These are phyloP conservation scores for Cystoisospora suis DNA, from an alignment of 169 alveolate genomes.

Conservation along the genomic window DNA sequence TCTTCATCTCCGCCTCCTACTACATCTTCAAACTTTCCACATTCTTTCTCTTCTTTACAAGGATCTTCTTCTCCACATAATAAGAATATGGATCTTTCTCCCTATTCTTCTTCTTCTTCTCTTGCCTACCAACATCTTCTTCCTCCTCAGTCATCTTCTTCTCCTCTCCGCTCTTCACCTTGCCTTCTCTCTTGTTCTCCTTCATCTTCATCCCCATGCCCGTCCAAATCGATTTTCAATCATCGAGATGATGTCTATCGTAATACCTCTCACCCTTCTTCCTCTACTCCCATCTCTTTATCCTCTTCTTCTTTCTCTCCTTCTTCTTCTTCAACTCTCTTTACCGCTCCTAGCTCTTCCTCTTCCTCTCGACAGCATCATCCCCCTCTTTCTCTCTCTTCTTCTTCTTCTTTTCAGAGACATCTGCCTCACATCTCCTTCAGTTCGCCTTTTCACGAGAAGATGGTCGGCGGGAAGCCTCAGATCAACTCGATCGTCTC, in stretches of 20 bases:
- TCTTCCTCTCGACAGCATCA: neutral
- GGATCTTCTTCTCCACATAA: too few species aligned
- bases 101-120: neutral
- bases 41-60: too few species aligned
- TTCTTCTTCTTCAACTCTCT: conserved; percentile 27
- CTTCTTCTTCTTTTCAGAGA: neutral
- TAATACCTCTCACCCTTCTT: neutral
- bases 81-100: neutral
- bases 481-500: neutral
- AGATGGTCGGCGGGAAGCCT: neutral
- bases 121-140: neutral
- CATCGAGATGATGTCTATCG: conserved; percentile 23
- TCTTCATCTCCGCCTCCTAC: neutral
- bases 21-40: too few species aligned
- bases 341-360: neutral
- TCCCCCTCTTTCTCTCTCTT: neutral
- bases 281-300: neutral
- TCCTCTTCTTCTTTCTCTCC: conserved; percentile 11
- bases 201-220: conserved; percentile 58
- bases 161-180: neutral
- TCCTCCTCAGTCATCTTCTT: neutral
- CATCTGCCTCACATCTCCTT: too few species aligned
- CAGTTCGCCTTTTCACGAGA: neutral
- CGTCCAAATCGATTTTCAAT: too few species aligned
- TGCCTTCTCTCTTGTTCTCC: neutral